phyloP scores from a whole-genome alignment of 257 asterid species.

The Solanum neorickii region DNA sequence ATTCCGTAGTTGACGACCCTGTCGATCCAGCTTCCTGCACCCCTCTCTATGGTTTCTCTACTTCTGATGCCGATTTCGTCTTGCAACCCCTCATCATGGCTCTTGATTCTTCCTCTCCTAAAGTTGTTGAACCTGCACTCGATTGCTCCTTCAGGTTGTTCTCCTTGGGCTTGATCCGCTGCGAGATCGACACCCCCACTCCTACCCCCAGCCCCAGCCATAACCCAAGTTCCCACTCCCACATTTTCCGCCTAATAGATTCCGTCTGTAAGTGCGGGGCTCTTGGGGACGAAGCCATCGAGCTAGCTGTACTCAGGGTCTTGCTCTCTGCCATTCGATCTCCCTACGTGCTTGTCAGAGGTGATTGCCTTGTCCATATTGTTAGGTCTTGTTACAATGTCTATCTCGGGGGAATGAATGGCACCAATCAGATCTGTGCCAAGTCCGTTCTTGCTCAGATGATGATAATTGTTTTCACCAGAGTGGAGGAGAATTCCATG shows the following conservation, averaged over 20 bases:
- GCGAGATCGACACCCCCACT: conserved; percentile 30
- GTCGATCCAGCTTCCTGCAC: conserved; percentile 61
- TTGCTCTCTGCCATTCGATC: conserved; percentile 84
- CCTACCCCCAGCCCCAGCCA: neutral
- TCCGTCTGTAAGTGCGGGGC: conserved; percentile 68
- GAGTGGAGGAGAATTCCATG: conserved; percentile 68
- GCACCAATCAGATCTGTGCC: conserved; percentile 99
- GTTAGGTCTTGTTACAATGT: conserved; percentile 95
- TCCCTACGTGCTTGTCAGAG: conserved; percentile 51
- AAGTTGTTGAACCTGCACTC: conserved; percentile 94
- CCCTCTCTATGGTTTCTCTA: conserved; percentile 71
- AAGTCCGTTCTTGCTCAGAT: conserved; percentile 93
- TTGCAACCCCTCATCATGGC: conserved; percentile 71
- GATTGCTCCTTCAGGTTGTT: conserved; percentile 74
- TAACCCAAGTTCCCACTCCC: conserved; percentile 18
- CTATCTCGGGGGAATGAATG: conserved; percentile 81
- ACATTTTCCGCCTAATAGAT: conserved; percentile 57
- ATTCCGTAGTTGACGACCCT: conserved; percentile 48
- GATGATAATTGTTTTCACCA: conserved; percentile 80
- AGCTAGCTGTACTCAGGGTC: conserved; percentile 69
- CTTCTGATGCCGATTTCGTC: conserved; percentile 58
- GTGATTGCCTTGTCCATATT: conserved; percentile 70
- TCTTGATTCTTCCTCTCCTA: conserved; percentile 65
- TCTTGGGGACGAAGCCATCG: conserved; percentile 62
- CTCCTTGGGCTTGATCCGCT: conserved; percentile 67